Evolutionary conservation across 169 alveolate species (phyloP), one percentile per base, ranked within the genome.

Genomic region (Besnoitia besnoiti): DNA sequence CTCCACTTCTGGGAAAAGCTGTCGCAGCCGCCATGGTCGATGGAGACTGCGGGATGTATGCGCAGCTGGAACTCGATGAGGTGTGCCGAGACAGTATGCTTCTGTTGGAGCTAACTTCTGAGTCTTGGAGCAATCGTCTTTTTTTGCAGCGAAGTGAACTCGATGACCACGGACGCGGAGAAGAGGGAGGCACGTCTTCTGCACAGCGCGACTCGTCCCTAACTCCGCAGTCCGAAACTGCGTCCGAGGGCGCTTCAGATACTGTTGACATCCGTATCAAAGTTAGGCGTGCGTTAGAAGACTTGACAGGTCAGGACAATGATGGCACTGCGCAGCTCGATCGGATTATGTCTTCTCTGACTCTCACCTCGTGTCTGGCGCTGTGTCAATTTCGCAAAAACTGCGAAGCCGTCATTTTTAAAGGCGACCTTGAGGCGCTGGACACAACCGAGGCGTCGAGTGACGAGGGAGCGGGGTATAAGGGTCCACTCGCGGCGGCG

Each of bases 1-100:
- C 87, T 7, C 30, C 87, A 12, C 21, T 35, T 19, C 40, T 40
- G n/a, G 61, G 47, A 8, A 77, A 27, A 39, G 21, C 14, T 35
- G 61, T 46, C 35, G 61, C 87, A 39, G 87, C 50, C 14, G 87
- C 62, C 10, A 77, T 77, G 87, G 62, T 77, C 35, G 87, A 77
- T 42, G 87, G 87, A 3, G 59, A 77, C 59, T 77, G 87, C n/a
- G 62, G 61, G 50, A 2, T 77, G 33, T 77, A 77, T 46, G 50
- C 40, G 3, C 61, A 42, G 37, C 61, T 77, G 16, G 42, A 77
- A 46, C 47, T 77, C 14, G 61, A 24, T 8, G 40, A 40, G 50
- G 35, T 35, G 16, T 77, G 87, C 37, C 14, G 35, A 30, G 61
- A 39, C 61, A 39, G 40, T 14, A 30, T 77, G 62, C 87, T 77